Evolutionary conservation across 2,329 filamentous ascomycete genomes (phyloP).

Genomic region (Diaporthe sp.): DNA sequence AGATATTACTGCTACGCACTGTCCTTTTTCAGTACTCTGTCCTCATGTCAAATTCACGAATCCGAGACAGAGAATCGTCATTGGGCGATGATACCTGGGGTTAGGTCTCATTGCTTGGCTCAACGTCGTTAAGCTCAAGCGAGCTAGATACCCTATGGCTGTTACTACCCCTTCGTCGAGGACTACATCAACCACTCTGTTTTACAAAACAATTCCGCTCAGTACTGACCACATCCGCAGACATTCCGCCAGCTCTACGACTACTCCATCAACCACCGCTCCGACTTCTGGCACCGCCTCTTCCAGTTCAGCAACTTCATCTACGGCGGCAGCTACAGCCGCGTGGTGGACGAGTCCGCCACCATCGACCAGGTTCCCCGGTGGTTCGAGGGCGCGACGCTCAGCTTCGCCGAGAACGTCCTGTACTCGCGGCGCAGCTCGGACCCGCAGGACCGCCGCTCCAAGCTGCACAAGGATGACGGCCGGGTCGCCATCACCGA

Average conservation of each 20-base stretch:
- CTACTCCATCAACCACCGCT: constrained; percentile 74
- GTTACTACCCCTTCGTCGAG: not conserved
- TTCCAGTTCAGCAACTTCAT: constrained; percentile 73
- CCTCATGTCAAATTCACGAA: not conserved
- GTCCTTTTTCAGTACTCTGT: too few species aligned
- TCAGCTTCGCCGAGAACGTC: constrained; percentile 87
- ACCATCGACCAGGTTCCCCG: constrained; percentile 79
- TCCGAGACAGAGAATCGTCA: not conserved
- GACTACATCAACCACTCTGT: too few species aligned
- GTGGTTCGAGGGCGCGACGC: constrained; percentile 81
- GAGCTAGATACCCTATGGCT: not conserved
- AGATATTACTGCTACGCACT: not conserved
- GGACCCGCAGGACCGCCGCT: constrained; percentile 55
- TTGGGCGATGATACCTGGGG: not conserved
- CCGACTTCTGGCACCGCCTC: constrained; percentile 74
- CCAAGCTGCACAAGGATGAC: constrained; percentile 76
- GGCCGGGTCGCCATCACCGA: constrained; percentile 78
- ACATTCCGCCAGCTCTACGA: constrained; percentile 78
- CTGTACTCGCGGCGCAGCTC: constrained; percentile 68
- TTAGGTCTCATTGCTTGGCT: not conserved
- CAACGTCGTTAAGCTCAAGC: not conserved
- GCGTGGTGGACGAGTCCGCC: constrained; percentile 76
- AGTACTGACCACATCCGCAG: constrained; percentile 50
- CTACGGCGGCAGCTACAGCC: constrained; percentile 69
- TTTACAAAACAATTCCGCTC: not conserved